These are phyloP conservation scores for Cotoneaster glaucophyllus DNA, from an alignment of 306 rosid species.

Conservation along the genomic window DNA sequence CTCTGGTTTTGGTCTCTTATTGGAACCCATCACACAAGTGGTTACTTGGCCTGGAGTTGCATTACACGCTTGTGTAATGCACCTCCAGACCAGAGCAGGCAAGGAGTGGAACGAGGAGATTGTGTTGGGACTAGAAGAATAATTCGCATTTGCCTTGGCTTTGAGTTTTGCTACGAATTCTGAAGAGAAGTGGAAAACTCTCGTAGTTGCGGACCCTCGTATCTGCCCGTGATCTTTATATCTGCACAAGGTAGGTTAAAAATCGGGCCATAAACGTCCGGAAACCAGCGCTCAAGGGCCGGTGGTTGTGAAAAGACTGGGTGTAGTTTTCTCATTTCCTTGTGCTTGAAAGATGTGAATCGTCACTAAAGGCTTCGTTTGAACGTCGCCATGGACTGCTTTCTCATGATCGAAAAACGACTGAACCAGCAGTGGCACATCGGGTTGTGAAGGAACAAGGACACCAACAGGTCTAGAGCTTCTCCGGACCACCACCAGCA, in stretches of 20 bases:
- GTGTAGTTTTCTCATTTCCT: not conserved
- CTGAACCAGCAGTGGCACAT: too few species aligned
- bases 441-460: not conserved
- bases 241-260: constrained; percentile 33
- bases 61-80: constrained; percentile 38
- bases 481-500: not conserved
- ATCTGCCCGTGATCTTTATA: constrained; percentile 32
- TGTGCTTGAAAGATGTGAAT: constrained; percentile 27
- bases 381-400: constrained; percentile 50
- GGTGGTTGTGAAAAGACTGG: constrained; percentile 28
- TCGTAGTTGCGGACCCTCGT: constrained; percentile 24
- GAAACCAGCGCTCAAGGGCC: constrained; percentile 41
- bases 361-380: constrained; percentile 37
- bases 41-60: constrained; percentile 3
- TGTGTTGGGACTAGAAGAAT: not conserved
- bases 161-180: constrained; percentile 18
- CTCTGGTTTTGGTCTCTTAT: constrained; percentile 37
- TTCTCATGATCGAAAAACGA: constrained; percentile 2
- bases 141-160: constrained; percentile 47
- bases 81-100: constrained; percentile 49
- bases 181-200: too few species aligned
- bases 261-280: constrained; percentile 19
- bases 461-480: constrained; percentile 35
- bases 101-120: constrained; percentile 56
- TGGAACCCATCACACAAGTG: constrained; percentile 12